Percentiles rank a stretch among this genome's conserved stretches.
Evolutionary conservation across 768 basidiomycete species (phyloP).

Genomic region (Cystobasidiopsis lactophilus): DNA sequence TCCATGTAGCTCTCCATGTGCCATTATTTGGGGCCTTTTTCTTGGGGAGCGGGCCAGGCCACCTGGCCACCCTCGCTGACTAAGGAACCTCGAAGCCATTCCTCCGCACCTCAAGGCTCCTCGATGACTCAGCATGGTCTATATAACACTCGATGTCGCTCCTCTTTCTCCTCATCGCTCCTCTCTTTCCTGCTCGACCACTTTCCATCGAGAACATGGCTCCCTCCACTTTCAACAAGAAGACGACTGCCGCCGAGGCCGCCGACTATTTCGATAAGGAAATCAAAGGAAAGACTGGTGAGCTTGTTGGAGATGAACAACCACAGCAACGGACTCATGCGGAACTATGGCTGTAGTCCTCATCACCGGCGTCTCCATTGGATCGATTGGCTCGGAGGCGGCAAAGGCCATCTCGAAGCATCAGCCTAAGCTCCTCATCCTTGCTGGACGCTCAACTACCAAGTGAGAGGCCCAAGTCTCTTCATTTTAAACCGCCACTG

Average conservation of each 20-base stretch:
- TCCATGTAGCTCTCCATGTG: too few species aligned
- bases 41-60: too few species aligned
- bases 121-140: too few species aligned
- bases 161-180: background rate
- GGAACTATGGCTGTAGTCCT: background rate
- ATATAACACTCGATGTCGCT: background rate
- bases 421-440: background rate
- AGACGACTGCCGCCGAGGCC: constrained; percentile 5
- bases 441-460: background rate
- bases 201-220: background rate
- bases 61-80: too few species aligned
- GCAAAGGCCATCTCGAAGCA: background rate
- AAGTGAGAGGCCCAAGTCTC: background rate
- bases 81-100: too few species aligned
- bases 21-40: too few species aligned
- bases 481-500: too few species aligned
- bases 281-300: constrained; percentile 4
- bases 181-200: background rate
- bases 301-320: background rate
- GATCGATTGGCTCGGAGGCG: constrained; percentile 1
- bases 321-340: background rate
- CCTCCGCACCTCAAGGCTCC: too few species aligned
- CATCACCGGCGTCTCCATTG: background rate
- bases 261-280: background rate
- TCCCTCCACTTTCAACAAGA: background rate